Evolutionary conservation across 768 basidiomycete species (phyloP).

Genomic region (Sutorius australiensis): DNA sequence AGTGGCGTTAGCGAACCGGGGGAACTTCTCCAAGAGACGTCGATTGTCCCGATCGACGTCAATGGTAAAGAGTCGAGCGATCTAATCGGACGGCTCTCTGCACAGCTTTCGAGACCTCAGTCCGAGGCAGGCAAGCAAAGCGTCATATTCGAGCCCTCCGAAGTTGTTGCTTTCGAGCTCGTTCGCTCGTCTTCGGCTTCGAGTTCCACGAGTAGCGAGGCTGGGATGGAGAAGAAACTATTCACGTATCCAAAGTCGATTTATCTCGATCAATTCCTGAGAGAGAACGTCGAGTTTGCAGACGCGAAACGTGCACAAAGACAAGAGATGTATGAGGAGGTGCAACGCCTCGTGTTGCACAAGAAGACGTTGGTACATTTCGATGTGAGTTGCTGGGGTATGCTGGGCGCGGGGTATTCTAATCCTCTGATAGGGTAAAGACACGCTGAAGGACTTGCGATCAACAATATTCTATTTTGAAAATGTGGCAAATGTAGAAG

Average conservation of each 20-base stretch:
- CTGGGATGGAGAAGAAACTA: slow-evolving; percentile 25
- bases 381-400: slow-evolving; percentile 44
- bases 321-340: slow-evolving; percentile 43
- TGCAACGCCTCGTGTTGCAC: slow-evolving; percentile 42
- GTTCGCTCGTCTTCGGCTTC: slow-evolving; percentile 24
- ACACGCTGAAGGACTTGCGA: slow-evolving; percentile 58
- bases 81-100: slow-evolving; percentile 49
- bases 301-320: slow-evolving; percentile 33
- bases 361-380: slow-evolving; percentile 47
- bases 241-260: slow-evolving; percentile 64
- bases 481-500: slow-evolving; percentile 50
- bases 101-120: slow-evolving; percentile 31
- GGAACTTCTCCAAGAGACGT: slow-evolving; percentile 34
- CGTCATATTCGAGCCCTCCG: slow-evolving; percentile 60
- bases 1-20: slow-evolving; percentile 36
- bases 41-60: slow-evolving; percentile 51
- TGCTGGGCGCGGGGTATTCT: background rate
- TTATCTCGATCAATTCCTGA: slow-evolving; percentile 71
- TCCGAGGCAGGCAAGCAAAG: slow-evolving; percentile 40
- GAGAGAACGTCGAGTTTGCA: slow-evolving; percentile 48
- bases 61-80: slow-evolving; percentile 46
- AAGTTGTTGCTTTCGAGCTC: slow-evolving; percentile 59
- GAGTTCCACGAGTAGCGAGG: slow-evolving; percentile 11
- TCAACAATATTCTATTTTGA: slow-evolving; percentile 70
- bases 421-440: slow-evolving; percentile 46